These are phyloP conservation scores for Sporothrix globosa DNA, from an alignment of 2,329 filamentous ascomycete species.

Conservation along the genomic window DNA sequence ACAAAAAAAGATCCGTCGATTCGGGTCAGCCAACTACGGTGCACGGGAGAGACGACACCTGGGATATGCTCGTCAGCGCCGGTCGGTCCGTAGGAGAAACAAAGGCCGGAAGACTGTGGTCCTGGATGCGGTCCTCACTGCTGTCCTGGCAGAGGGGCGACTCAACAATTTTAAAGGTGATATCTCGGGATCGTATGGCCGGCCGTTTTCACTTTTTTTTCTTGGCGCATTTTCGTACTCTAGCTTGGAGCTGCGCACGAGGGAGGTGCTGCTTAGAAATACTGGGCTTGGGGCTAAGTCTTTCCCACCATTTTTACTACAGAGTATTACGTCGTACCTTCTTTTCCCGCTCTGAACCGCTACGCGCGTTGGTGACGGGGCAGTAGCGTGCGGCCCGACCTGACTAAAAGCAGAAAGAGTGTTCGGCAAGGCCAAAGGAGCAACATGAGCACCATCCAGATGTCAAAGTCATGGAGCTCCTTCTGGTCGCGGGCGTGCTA, in stretches of 20 bases:
- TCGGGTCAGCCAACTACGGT: neutral
- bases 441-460: neutral
- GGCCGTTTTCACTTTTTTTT: neutral
- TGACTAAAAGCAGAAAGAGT: constrained; percentile 19
- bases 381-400: constrained; percentile 13
- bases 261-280: constrained; percentile 27
- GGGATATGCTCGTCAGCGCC: neutral
- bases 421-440: constrained; percentile 1
- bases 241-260: neutral
- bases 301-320: neutral
- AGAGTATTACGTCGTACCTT: neutral
- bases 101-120: neutral
- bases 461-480: neutral
- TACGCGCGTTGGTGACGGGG: neutral
- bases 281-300: constrained; percentile 18
- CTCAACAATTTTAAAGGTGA: constrained; percentile 10
- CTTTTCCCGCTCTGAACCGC: neutral
- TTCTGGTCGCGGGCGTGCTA: neutral
- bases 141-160: neutral
- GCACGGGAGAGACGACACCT: neutral
- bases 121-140: neutral
- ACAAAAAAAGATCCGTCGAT: constrained; percentile 13
- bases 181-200: constrained; percentile 24
- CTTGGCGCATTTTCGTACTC: neutral
- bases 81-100: neutral